phyloP scores from a whole-genome alignment of 805 yeast genomes.

The Lipomyces spencermartinsiae region DNA sequence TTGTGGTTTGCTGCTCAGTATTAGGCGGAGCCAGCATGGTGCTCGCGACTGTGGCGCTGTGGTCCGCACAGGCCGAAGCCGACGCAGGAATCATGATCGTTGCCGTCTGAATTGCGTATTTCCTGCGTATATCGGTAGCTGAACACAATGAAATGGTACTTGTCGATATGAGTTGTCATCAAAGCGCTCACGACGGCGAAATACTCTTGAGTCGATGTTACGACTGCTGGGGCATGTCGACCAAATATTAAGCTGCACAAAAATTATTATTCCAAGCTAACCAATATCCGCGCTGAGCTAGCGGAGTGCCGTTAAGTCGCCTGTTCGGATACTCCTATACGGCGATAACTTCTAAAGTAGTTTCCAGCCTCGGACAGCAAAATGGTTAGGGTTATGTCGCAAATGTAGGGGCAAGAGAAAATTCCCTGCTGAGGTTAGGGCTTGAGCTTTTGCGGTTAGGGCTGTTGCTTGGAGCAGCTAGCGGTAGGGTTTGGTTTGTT shows the following conservation, averaged over 20 bases:
- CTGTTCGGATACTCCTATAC: neutral
- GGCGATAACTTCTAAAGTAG: neutral
- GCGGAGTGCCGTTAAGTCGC: neutral
- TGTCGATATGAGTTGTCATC: neutral
- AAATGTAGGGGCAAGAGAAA: neutral
- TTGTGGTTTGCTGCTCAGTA: neutral
- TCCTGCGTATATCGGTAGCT: neutral
- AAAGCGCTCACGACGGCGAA: neutral
- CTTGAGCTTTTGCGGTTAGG: neutral
- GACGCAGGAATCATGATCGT: constrained; percentile 26
- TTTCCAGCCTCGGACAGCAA: neutral
- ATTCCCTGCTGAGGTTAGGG: neutral
- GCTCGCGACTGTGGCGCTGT: neutral
- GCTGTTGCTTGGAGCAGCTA: neutral
- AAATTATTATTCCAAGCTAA: neutral
- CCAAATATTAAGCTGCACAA: neutral
- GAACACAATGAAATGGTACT: neutral
- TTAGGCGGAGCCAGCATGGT: neutral
- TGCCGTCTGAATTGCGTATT: neutral
- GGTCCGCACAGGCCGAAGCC: constrained; percentile 17
- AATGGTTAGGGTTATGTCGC: no score
- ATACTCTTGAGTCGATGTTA: no score
- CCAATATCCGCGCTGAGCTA: neutral
- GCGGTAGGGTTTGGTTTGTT: neutral
- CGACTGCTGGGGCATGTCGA: neutral